Evolutionary conservation across 176 grass and related monocot species (phyloP), one percentile per base, ranked within the genome.

Genomic region (Aechmea fasciata): DNA sequence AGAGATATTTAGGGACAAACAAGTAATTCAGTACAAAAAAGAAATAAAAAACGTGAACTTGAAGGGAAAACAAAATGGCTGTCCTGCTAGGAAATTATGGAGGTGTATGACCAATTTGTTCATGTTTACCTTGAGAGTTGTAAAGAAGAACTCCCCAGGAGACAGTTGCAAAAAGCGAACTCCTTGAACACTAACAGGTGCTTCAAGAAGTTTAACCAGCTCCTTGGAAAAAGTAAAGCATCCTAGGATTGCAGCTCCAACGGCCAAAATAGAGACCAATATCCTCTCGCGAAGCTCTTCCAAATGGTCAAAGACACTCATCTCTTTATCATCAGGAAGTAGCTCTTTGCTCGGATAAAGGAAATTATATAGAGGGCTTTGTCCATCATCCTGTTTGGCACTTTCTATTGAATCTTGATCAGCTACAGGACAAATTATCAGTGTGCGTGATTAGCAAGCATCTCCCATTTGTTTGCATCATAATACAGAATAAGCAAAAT

Each of bases 61-160:
- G 33, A 41, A 41, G 5, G 33, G 33, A 41, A 23, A 23, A 23
- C 22, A 23, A 23, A 23, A 41, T 41, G 33, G 33, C 33, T 41
- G 6, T 41, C 52, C 15, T 55, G 52, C 15, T n/a, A 55, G 15
- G 52, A n/a, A 55, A 55, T 61, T n/a, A 61, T 59, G 10, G 1
- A 61, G 9, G 5, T 61, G 20, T 61, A 61, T 61, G 55, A 13
- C 15, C 9, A 2, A 61, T 22, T 7, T 61, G 55, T 24, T 11
- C 41, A 41, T 66, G 28, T 18, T 67, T 90, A 97, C 94, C 94
- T 97, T 97, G 18, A 97, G 20, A 73, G 94, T 92, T 61, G 94
- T 97, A 83, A 97, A 97, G 89, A 97, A 97, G 81, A 97, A 97
- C 49, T 97, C 94, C 14, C 94, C 89, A 85, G 94, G 94, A 48